phyloP scores from a whole-genome alignment of 306 rosid species.

The Cyamopsis tetragonoloba region DNA sequence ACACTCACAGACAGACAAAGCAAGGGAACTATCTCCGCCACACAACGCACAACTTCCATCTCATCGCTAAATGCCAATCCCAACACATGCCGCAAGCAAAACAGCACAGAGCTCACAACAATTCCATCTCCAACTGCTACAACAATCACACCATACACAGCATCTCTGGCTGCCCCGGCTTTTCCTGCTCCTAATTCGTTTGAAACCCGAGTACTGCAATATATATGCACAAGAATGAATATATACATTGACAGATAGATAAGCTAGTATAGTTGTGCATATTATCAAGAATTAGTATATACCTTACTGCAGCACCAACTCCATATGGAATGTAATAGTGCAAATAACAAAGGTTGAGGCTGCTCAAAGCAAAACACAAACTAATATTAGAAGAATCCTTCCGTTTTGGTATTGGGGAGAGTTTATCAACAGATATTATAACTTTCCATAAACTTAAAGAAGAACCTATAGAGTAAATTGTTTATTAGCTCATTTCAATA shows the following conservation, averaged over 20 bases:
- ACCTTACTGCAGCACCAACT: slow-evolving; percentile 46
- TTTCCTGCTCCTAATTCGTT: slow-evolving; percentile 50
- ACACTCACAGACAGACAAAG: slow-evolving; percentile 31
- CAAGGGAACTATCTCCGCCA: slow-evolving; percentile 36
- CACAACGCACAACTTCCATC: slow-evolving; percentile 32
- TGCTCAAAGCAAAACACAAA: not conserved
- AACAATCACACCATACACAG: slow-evolving; percentile 28
- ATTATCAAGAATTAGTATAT: not conserved
- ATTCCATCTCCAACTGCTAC: slow-evolving; percentile 30
- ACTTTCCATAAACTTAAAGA: no score
- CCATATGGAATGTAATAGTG: slow-evolving; percentile 39
- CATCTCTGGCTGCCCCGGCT: slow-evolving; percentile 30
- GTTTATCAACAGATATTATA: no score
- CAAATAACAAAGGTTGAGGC: slow-evolving; percentile 30
- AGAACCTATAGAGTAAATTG: no score
- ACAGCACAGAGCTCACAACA: slow-evolving; percentile 25
- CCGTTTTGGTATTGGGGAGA: not conserved
- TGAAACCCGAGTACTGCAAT: slow-evolving; percentile 43
- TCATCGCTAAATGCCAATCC: slow-evolving; percentile 49
- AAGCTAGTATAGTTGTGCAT: no score
- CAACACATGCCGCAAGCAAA: slow-evolving; percentile 23
- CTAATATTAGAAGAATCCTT: slow-evolving; percentile 6
- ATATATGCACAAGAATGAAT: not conserved
- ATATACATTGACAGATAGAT: no score
- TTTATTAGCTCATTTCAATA: no score